Evolutionary conservation across 495 filamentous ascomycete species (phyloP).

Genomic region (Xylaria longipes): DNA sequence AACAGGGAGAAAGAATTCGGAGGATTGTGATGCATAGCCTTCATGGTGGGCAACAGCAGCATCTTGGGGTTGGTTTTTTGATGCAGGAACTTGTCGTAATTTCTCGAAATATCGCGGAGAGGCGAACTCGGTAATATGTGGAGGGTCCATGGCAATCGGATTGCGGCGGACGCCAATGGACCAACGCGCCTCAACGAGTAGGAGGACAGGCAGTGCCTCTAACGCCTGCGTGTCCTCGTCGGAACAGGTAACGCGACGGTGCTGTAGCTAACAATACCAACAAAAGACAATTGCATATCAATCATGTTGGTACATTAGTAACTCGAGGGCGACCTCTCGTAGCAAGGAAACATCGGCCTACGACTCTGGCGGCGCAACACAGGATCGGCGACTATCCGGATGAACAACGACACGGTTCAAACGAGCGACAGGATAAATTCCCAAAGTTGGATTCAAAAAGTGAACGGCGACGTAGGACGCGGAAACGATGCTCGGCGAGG

Average conservation of each 20-base stretch:
- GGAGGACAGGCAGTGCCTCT: conserved; percentile 35
- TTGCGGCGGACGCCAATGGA: conserved; percentile 22
- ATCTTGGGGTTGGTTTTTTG: conserved; percentile 38
- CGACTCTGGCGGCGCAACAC: conserved; percentile 14
- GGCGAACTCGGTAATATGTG: conserved; percentile 64
- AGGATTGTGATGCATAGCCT: conserved; percentile 31
- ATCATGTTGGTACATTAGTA: conserved; percentile 55
- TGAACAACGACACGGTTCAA: conserved; percentile 22
- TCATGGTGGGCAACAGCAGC: conserved; percentile 34
- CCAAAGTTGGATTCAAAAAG: conserved; percentile 32
- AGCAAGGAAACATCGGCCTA: conserved; percentile 16
- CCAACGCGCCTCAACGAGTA: conserved; percentile 33
- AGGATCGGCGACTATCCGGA: conserved; percentile 12
- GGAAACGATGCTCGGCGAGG: background rate
- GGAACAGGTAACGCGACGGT: conserved; percentile 41
- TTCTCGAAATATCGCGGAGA: conserved; percentile 62
- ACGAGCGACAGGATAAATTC: conserved; percentile 31
- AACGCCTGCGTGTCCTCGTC: conserved; percentile 45
- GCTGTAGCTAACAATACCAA: conserved; percentile 39
- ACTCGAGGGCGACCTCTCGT: conserved; percentile 19
- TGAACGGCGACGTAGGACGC: conserved; percentile 32
- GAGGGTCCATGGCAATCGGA: conserved; percentile 53
- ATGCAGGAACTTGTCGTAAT: conserved; percentile 47
- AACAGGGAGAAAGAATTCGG: conserved; percentile 51
- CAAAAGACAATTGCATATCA: conserved; percentile 46